Evolutionary conservation across 192 early-diverging fungal genomes (phyloP), one percentile per base, ranked within the genome.

Genomic region (Chytriomyces sp.): DNA sequence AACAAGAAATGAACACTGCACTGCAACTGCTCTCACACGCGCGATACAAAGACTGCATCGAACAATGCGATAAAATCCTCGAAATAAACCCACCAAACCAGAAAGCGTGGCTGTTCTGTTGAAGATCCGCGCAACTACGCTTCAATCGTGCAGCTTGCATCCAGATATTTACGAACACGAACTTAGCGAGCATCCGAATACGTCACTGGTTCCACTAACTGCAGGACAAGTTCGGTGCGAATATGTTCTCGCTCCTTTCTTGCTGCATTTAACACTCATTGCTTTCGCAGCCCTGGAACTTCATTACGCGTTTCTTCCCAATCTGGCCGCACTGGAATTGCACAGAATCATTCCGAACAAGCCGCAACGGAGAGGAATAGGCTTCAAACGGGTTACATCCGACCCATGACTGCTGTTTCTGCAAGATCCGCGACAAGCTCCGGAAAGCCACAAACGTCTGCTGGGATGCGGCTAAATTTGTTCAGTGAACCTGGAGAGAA

Each of bases 81-180:
- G 47, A 48, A 49, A 20, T 18, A 44, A 68, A 76, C 53, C 75
- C 62, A 5, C 7, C 20, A 7, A 47, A 76, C 44, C 24, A 35
- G 24, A 35, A 20, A 23, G 75, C 75, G 2, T 76, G 75, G 75
- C 61, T 76, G 8, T 57, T 66, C 61, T 76, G 8, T 57, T 66
- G 23, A 76, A 76, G 35, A 49, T 28, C 16, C 75, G 64, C 9
- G 69, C 70, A 26, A 16, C 62, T 1, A 57, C 43, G 1, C 35
- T 45, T n/a, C 9, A n/a, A 13, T 9, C 43, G n/a, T 20, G 67
- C 13, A 13, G 26, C n/a, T 26, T 45, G 24, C 28, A 69, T 5
- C 67, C 45, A 2, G 26, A 28, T 11, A n/a, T 47, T 47, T 26
- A 47, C 46, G 18, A 28, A 24, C 64, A 45, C 18, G 46, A 69